These are phyloP conservation scores for Sistotremastrum niveocremeum DNA, from an alignment of 768 basidiomycete species.

Conservation along the genomic window DNA sequence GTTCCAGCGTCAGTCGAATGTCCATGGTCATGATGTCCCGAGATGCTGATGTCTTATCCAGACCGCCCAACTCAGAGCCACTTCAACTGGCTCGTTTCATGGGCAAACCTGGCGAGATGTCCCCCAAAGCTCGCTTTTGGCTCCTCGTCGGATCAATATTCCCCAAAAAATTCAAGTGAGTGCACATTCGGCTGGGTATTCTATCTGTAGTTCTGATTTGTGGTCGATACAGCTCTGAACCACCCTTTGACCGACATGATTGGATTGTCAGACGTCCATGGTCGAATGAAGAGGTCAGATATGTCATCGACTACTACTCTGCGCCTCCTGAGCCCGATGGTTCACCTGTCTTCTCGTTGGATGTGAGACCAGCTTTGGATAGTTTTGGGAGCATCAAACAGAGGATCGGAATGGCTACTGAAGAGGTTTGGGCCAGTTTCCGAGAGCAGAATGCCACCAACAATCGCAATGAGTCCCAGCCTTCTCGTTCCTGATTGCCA, in stretches of 20 bases:
- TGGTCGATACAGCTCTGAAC: slow-evolving; percentile 47
- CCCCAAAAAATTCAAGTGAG: slow-evolving; percentile 82
- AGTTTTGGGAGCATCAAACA: slow-evolving; percentile 63
- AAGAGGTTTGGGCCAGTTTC: slow-evolving; percentile 47
- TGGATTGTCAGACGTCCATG: slow-evolving; percentile 81
- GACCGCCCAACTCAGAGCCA: slow-evolving; percentile 38
- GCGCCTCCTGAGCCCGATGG: slow-evolving; percentile 83
- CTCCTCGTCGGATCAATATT: slow-evolving; percentile 81
- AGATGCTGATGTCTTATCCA: background rate
- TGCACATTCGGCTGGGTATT: slow-evolving; percentile 5
- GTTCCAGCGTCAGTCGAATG: slow-evolving; percentile 47
- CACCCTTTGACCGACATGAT: slow-evolving; percentile 96
- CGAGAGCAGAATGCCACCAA: slow-evolving; percentile 2
- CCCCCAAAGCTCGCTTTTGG: slow-evolving; percentile 85
- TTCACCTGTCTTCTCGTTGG: slow-evolving; percentile 87
- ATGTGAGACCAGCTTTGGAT: slow-evolving; percentile 92
- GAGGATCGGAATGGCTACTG: slow-evolving; percentile 54
- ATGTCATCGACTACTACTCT: slow-evolving; percentile 98
- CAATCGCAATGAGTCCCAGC: background rate
- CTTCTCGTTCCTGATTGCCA: background rate
- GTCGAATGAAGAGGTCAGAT: slow-evolving; percentile 75
- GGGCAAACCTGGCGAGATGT: slow-evolving; percentile 84
- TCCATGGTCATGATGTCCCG: background rate
- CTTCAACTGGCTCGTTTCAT: slow-evolving; percentile 72
- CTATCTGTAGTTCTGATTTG: slow-evolving; percentile 4